Conservation (phyloP, 352 stramenopile genomes). For the Elongisporangium prolatum region DNA sequence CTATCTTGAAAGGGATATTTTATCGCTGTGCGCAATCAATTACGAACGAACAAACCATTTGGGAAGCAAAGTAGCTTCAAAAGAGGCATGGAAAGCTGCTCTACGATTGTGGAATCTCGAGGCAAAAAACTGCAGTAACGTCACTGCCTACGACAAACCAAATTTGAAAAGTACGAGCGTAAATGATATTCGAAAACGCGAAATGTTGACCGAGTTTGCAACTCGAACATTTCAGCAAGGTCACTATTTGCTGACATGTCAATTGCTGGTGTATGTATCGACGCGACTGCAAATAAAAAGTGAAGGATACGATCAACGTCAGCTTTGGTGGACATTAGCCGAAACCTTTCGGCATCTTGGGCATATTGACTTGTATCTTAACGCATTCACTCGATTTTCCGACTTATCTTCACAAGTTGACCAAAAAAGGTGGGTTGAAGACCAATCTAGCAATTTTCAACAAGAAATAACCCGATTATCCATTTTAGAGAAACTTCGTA, state of each 20-base stretch:
- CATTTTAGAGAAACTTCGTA: slow-evolving; percentile 1
- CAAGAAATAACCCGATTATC: not conserved
- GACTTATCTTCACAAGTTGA: not conserved
- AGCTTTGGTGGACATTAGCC: slow-evolving; percentile 47
- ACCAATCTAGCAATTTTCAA: slow-evolving; percentile 2
- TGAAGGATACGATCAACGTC: slow-evolving; percentile 10
- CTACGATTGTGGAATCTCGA: slow-evolving; percentile 46
- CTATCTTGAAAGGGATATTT: slow-evolving; percentile 57
- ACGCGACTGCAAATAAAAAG: slow-evolving; percentile 11
- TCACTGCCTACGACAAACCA: not conserved
- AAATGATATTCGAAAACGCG: slow-evolving; percentile 26
- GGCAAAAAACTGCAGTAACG: slow-evolving; percentile 21
- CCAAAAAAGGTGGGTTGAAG: not conserved
- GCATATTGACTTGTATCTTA: slow-evolving; percentile 43
- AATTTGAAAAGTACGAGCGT: not conserved
- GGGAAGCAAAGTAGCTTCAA: slow-evolving; percentile 9
- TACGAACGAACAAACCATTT: slow-evolving; percentile 24
- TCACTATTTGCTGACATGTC: slow-evolving; percentile 53
- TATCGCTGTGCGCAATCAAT: slow-evolving; percentile 50
- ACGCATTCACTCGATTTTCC: slow-evolving; percentile 17
- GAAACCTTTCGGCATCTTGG: slow-evolving; percentile 63
- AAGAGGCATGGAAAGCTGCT: slow-evolving; percentile 57
- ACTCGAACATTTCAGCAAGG: slow-evolving; percentile 30
- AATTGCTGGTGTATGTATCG: slow-evolving; percentile 40
- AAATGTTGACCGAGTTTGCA: slow-evolving; percentile 45